Conservation (phyloP, 257 asterid genomes). For the Gentiana macrophylla region DNA sequence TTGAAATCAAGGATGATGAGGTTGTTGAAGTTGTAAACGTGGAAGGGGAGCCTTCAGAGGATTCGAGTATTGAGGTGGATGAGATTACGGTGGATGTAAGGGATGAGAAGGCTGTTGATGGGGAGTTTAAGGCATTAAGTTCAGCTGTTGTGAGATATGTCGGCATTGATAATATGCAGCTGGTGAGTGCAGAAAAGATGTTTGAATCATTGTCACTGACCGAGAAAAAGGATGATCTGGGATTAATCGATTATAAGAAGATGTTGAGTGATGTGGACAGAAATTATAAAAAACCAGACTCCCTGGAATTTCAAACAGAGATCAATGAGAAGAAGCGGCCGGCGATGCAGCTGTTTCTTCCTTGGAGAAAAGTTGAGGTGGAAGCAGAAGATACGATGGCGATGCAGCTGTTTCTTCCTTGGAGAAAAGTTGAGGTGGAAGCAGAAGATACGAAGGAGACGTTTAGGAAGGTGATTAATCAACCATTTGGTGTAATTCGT, state of each 20-base stretch:
- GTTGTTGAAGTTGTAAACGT: constrained; percentile 35
- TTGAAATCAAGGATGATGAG: constrained; percentile 18
- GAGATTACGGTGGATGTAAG: constrained; percentile 7
- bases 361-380: constrained; percentile 28
- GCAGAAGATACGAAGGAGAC: neutral
- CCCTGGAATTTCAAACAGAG: constrained; percentile 25
- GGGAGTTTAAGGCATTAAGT: constrained; percentile 26
- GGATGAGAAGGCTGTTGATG: constrained; percentile 17
- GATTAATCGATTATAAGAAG: constrained; percentile 19
- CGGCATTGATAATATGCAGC: constrained; percentile 20
- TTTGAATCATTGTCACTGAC: constrained; percentile 19
- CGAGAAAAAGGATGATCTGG: constrained; percentile 1
- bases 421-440: constrained; percentile 25
- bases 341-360: constrained; percentile 15
- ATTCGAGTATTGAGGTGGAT: constrained; percentile 16
- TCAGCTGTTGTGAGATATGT: constrained; percentile 27
- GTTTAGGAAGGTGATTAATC: too few relatives aligned
- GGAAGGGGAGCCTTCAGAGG: constrained; percentile 4
- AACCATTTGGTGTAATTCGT: neutral
- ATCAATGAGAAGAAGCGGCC: constrained; percentile 13
- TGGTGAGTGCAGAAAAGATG: constrained; percentile 21
- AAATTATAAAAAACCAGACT: constrained; percentile 20
- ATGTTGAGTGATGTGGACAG: constrained; percentile 14
- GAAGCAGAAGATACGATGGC: constrained; percentile 13
- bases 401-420: constrained; percentile 5